Evolutionary conservation across 2,329 filamentous ascomycete species (phyloP), one percentile per base, ranked within the genome.

Genomic region (Raffaelea albimanens): DNA sequence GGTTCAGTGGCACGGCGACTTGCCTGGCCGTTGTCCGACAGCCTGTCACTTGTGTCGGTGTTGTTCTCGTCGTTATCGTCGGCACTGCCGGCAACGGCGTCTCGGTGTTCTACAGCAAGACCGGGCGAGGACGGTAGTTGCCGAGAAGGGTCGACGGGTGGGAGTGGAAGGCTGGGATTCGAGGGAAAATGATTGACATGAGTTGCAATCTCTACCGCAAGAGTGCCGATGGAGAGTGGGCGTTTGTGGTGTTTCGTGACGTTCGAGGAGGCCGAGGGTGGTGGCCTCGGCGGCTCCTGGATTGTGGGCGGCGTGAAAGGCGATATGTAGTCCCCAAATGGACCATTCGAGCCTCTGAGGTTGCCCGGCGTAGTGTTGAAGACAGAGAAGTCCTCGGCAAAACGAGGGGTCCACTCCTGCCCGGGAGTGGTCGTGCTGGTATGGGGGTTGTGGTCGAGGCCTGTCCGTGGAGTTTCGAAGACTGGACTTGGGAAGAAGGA

Each of bases 351-450:
- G 46, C 67, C 71, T 56, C 67, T 68, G 47, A 80, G 66, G 58
- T 79, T 77, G 43, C 75, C 78, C 16, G 78, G 78, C 9, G 78
- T 80, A n/a, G 72, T 67, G 63, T 80, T 78, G 67, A 82, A 82
- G 57, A 82, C 76, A 52, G 78, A 80, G 57, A 79, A 82, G 54
- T 82, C 78, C 59, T 82, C 76, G 53, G 78, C 76, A 65, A 80
- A 82, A 49, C 70, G 71, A 60, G 78, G 78, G 40, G 78, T 82
- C 72, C 74, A 78, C 55, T 70, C 69, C 31, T 40, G 23, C 8
- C 49, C 48, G 13, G 53, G 50, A 5, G 53, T 52, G 20, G 47
- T 43, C 7, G 47, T 29, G 9, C 46, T 21, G 11, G 51, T 45
- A 45, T 70, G 61, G 52, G 75, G 70, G 62, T n/a, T n/a, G n/a